Percentiles rank a stretch among this genome's conserved stretches.
Conservation (phyloP, 805 yeast genomes). For the Cyberlindnera nakhonratchasimensis region DNA sequence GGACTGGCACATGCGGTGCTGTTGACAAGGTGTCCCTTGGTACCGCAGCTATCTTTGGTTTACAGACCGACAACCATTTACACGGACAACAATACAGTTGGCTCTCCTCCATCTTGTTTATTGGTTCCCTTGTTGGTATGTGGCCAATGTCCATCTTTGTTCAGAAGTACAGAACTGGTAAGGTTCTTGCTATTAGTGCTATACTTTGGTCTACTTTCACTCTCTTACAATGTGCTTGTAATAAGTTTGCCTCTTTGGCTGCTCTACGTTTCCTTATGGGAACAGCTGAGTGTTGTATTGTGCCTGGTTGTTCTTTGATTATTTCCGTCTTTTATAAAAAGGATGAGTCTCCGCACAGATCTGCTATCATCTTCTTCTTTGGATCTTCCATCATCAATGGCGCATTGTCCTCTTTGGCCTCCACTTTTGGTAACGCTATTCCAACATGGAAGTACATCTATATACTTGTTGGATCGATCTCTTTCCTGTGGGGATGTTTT, state of each 20-base stretch:
- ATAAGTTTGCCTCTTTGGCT: slow-evolving; percentile 38
- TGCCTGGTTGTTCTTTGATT: slow-evolving; percentile 40
- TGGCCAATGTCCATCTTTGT: slow-evolving; percentile 33
- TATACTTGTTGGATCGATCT: slow-evolving; percentile 47
- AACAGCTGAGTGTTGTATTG: slow-evolving; percentile 37
- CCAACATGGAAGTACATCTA: slow-evolving; percentile 49
- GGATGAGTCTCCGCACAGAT: slow-evolving; percentile 40
- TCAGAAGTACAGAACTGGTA: slow-evolving; percentile 26
- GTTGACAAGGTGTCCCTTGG: slow-evolving; percentile 43
- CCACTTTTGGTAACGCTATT: slow-evolving; percentile 32
- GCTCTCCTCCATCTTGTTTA: slow-evolving; percentile 39
- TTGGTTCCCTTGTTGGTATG: slow-evolving; percentile 42
- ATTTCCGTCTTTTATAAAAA: slow-evolving; percentile 39
- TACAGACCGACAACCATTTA: slow-evolving; percentile 38
- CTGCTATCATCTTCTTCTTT: slow-evolving; percentile 42
- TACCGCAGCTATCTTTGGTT: slow-evolving; percentile 45
- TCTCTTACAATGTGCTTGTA: slow-evolving; percentile 31
- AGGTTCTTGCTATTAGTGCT: slow-evolving; percentile 24
- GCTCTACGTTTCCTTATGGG: slow-evolving; percentile 46
- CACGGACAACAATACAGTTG: slow-evolving; percentile 39
- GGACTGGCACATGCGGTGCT: slow-evolving; percentile 35
- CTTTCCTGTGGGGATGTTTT: slow-evolving; percentile 34
- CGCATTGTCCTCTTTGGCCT: slow-evolving; percentile 43
- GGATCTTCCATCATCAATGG: slow-evolving; percentile 29
- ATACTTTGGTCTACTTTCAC: slow-evolving; percentile 23